Percentiles rank a stretch among this genome's conserved stretches.
Conservation (phyloP, 208 protist species). For the Plasmodiophora brassicae region DNA sequence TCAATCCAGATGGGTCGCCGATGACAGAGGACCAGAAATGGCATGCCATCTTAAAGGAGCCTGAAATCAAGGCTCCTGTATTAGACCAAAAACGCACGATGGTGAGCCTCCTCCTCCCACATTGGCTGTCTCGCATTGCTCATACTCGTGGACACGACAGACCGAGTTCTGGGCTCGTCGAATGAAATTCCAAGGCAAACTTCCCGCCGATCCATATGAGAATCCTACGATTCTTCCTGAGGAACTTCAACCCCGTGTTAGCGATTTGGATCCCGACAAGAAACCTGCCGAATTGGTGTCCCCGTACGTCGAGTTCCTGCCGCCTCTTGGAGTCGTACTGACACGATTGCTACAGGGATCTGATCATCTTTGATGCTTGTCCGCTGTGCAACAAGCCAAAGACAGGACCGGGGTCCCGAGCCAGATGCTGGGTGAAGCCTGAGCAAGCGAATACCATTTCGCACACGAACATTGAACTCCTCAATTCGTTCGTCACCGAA, state of each 20-base stretch:
- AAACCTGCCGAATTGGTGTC: not conserved
- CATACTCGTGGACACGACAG: too few species aligned
- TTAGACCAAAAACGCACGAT: conserved; percentile 21
- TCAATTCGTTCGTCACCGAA: not conserved
- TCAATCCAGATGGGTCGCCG: not conserved
- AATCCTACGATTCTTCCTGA: not conserved
- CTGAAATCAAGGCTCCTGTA: not conserved
- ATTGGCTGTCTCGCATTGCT: too few species aligned
- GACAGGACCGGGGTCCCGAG: not conserved
- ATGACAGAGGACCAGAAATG: not conserved
- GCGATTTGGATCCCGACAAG: not conserved
- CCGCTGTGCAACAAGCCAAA: not conserved
- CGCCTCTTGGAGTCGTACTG: too few species aligned
- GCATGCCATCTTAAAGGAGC: not conserved
- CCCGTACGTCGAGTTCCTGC: not conserved
- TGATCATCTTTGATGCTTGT: not conserved
- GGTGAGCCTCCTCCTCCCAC: not conserved
- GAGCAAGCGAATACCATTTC: not conserved
- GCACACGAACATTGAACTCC: not conserved
- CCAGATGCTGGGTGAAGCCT: not conserved
- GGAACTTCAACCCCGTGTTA: not conserved
- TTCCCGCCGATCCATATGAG: too few species aligned
- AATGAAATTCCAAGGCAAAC: too few species aligned
- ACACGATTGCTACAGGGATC: not conserved
- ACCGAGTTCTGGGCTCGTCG: too few species aligned